A percentile compares a stretch with the other conserved stretches of the same genome.
Evolutionary conservation across 148 eudicot species (phyloP).

Genomic region (Spergularia bocconei): DNA sequence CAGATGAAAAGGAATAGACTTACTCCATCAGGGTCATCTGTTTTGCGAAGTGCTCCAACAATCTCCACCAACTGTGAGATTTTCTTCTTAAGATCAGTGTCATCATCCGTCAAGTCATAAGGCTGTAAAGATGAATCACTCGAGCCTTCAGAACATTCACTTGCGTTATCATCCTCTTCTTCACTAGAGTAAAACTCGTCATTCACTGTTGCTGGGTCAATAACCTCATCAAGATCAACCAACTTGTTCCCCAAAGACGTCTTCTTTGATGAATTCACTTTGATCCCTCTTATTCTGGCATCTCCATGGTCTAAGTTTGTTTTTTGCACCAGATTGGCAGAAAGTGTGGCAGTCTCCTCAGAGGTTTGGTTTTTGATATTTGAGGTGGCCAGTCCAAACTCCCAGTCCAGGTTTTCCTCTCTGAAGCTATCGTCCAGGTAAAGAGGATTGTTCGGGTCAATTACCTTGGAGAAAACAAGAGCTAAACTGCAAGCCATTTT

Average conservation of each 20-base stretch:
- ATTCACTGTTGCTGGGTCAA: slow-evolving; percentile 64
- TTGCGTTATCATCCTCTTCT: slow-evolving; percentile 47
- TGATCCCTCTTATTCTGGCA: slow-evolving; percentile 23
- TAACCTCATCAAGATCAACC: slow-evolving; percentile 81
- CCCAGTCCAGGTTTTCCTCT: slow-evolving; percentile 81
- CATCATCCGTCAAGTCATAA: slow-evolving; percentile 87
- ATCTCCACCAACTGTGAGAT: slow-evolving; percentile 86
- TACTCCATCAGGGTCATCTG: slow-evolving; percentile 92
- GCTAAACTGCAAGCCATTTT: slow-evolving; percentile 86
- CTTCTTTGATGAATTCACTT: slow-evolving; percentile 37
- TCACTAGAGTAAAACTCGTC: slow-evolving; percentile 43
- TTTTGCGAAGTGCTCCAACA: slow-evolving; percentile 78
- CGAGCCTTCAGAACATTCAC: slow-evolving; percentile 70
- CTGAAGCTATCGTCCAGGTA: slow-evolving; percentile 73
- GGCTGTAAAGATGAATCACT: slow-evolving; percentile 87
- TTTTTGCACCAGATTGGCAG: slow-evolving; percentile 20
- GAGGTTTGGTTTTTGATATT: slow-evolving; percentile 23
- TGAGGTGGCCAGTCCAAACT: slow-evolving; percentile 61
- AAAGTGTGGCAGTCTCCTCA: slow-evolving; percentile 23
- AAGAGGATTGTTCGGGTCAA: slow-evolving; percentile 88
- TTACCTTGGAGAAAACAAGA: slow-evolving; percentile 77
- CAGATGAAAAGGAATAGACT: slow-evolving; percentile 27
- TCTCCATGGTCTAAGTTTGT: slow-evolving; percentile 28
- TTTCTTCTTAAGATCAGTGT: slow-evolving; percentile 68
- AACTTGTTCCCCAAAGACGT: slow-evolving; percentile 35